Percentiles rank a stretch among this genome's conserved stretches.
phyloP scores from a whole-genome alignment of 2,329 filamentous ascomycete genomes.

The Coniochaeta prunicola region DNA sequence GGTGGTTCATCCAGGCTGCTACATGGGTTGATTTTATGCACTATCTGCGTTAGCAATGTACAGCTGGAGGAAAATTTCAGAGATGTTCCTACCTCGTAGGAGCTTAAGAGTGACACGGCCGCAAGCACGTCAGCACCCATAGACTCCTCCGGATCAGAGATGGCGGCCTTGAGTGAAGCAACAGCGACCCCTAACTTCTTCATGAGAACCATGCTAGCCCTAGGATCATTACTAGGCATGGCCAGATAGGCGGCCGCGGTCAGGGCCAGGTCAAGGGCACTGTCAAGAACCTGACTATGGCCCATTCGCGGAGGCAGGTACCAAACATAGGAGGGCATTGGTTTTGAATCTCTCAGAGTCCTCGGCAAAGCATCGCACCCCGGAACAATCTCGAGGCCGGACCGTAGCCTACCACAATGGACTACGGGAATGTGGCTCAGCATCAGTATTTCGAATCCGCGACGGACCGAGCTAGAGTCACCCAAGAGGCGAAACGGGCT shows the following conservation, averaged over 20 bases:
- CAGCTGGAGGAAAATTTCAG: background rate
- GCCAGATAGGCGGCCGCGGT: background rate
- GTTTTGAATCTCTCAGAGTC: background rate
- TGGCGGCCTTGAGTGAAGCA: background rate
- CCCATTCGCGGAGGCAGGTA: background rate
- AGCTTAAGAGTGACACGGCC: background rate
- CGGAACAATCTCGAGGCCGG: background rate
- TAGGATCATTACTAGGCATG: background rate
- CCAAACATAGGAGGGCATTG: constrained; percentile 1
- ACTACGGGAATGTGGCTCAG: background rate
- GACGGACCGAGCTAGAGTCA: background rate
- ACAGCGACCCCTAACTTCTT: background rate
- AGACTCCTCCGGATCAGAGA: background rate
- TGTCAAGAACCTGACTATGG: background rate
- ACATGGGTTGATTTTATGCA: background rate
- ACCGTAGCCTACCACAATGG: background rate
- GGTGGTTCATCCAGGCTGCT: constrained; percentile 1
- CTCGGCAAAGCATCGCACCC: background rate
- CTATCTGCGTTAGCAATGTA: background rate
- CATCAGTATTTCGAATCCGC: background rate
- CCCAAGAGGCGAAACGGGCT: background rate
- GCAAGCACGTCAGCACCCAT: background rate
- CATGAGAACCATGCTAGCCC: background rate
- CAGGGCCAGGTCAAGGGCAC: background rate
- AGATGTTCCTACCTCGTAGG: background rate